phyloP scores from a whole-genome alignment of 257 asterid species.

The Rehmannia glutinosa region DNA sequence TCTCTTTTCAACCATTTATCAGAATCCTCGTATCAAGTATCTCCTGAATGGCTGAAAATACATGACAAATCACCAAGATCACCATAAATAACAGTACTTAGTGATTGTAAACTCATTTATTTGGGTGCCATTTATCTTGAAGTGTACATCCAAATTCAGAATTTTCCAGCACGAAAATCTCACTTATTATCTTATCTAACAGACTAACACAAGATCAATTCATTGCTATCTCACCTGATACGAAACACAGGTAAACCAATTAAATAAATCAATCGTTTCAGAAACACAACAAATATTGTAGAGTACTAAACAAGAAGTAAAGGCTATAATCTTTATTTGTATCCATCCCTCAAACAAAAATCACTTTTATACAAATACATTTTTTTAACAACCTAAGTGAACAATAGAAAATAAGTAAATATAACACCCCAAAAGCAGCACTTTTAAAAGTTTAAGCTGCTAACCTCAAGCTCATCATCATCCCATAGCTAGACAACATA shows the following conservation, averaged over 20 bases:
- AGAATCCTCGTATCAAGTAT: not conserved
- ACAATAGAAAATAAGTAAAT: not conserved
- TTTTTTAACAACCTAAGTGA: not conserved
- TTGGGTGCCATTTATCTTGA: not conserved
- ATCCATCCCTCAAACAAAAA: not conserved
- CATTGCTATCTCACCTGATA: not conserved
- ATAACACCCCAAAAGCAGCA: slow-evolving; percentile 5
- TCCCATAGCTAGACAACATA: slow-evolving; percentile 38
- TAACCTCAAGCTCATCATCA: slow-evolving; percentile 14
- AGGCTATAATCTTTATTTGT: not conserved
- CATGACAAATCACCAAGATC: not conserved
- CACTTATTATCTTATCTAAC: too few relatives aligned
- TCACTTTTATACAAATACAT: slow-evolving; percentile 9
- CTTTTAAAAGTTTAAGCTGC: slow-evolving; percentile 1
- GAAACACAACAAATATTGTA: not conserved
- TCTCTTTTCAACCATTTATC: not conserved
- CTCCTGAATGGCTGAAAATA: not conserved
- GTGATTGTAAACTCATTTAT: too few relatives aligned
- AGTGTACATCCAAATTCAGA: not conserved
- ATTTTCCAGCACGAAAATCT: not conserved
- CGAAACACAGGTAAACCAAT: not conserved
- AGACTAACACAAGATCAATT: not conserved
- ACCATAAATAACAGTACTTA: too few relatives aligned
- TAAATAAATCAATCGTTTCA: not conserved
- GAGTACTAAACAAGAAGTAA: not conserved